Conservation (phyloP, 2,329 filamentous ascomycete genomes). For the Teratosphaeria viscida region DNA sequence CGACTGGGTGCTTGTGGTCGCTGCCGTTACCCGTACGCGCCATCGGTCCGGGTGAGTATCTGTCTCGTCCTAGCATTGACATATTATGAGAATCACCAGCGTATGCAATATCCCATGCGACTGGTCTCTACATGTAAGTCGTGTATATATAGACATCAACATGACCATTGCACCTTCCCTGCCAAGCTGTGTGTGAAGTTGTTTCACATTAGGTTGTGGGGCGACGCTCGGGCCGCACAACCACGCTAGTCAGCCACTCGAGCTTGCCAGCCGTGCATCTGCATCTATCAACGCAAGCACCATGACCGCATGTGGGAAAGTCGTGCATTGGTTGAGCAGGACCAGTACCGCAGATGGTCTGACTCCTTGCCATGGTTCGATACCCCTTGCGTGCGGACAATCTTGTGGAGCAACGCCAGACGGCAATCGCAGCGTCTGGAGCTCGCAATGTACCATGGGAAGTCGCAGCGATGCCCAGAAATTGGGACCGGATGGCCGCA, state of each 20-base stretch:
- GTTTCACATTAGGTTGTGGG: not conserved
- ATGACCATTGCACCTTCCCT: no score
- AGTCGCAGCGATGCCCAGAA: not conserved
- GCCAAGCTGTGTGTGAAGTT: not conserved
- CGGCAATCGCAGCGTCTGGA: not conserved
- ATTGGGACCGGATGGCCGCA: not conserved
- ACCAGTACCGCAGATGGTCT: not conserved
- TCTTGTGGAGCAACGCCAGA: not conserved
- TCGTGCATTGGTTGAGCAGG: not conserved
- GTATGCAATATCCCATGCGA: not conserved
- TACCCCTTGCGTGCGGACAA: not conserved
- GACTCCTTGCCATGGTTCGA: not conserved
- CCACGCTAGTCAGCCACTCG: not conserved
- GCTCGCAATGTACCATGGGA: not conserved
- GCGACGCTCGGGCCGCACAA: not conserved
- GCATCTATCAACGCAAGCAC: not conserved
- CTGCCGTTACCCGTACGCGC: not conserved
- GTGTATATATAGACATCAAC: not conserved
- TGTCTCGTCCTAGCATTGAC: not conserved
- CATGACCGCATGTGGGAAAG: not conserved
- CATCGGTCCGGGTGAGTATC: not conserved
- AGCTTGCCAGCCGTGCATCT: not conserved
- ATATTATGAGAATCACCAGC: not conserved
- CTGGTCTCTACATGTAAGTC: not conserved
- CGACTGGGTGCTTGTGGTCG: not conserved